Conservation (phyloP, 2,329 filamentous ascomycete genomes). For the Hymenoscyphus salicellus region DNA sequence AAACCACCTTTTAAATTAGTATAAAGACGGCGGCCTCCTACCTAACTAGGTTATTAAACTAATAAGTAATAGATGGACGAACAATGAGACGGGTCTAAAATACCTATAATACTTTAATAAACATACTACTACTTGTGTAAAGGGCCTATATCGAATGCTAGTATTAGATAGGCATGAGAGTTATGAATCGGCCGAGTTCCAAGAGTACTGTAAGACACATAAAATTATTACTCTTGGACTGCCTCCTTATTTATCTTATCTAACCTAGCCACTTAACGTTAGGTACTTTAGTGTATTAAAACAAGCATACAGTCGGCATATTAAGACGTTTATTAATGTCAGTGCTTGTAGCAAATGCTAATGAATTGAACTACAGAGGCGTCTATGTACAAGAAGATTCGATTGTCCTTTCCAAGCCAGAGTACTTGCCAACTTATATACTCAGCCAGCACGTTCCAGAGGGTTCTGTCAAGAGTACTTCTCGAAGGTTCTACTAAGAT, state of each 20-base stretch:
- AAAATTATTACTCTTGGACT: no score
- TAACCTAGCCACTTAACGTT: no score
- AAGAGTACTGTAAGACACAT: no score
- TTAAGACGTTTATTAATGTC: slow-evolving; percentile 32
- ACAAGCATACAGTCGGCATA: slow-evolving; percentile 31
- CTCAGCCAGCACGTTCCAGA: no score
- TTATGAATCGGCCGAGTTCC: slow-evolving; percentile 26
- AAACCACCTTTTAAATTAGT: no score
- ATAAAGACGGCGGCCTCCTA: slow-evolving; percentile 27
- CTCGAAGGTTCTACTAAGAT: no score
- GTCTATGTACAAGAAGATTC: no score
- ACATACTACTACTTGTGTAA: slow-evolving; percentile 29
- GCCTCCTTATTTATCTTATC: no score
- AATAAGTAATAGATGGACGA: slow-evolving; percentile 38
- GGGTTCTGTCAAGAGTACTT: no score
- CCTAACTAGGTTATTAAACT: slow-evolving; percentile 33
- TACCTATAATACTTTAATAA: slow-evolving; percentile 40
- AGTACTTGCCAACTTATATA: no score
- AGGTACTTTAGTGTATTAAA: slow-evolving; percentile 39
- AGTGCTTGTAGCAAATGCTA: slow-evolving; percentile 35
- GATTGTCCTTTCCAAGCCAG: no score
- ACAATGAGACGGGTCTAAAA: slow-evolving; percentile 35
- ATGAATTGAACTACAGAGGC: no score
- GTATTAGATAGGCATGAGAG: slow-evolving; percentile 36
- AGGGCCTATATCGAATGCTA: slow-evolving; percentile 36